phyloP scores from a whole-genome alignment of 1,139 yeast genomes.

The Sugiyamaella sp. region DNA sequence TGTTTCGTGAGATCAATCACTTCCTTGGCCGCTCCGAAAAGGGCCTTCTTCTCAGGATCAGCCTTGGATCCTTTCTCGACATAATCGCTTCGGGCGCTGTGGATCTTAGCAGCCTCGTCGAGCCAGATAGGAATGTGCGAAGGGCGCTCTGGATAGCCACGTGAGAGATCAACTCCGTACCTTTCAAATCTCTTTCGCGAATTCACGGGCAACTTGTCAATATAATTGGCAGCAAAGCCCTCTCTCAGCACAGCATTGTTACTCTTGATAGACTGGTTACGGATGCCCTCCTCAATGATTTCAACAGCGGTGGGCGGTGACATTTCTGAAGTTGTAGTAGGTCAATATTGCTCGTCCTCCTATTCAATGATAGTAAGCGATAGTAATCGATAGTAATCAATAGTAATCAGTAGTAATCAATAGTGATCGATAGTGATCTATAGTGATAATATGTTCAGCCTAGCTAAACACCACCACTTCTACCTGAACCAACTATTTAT shows the following conservation, averaged over 20 bases:
- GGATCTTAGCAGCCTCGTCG: conserved; percentile 54
- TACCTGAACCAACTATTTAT: too few species aligned
- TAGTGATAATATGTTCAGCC: too few species aligned
- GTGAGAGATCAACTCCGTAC: conserved; percentile 48
- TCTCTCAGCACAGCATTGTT: conserved; percentile 23
- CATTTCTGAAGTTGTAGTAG: too few species aligned
- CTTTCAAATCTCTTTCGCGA: conserved; percentile 44
- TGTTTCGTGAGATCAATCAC: conserved; percentile 52
- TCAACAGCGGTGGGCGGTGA: conserved; percentile 22
- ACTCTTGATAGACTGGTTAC: conserved; percentile 14
- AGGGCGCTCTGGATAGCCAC: conserved; percentile 52
- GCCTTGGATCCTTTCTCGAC: conserved; percentile 53
- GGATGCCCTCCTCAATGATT: conserved; percentile 23
- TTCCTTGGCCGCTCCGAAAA: conserved; percentile 55
- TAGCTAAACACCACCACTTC: too few species aligned
- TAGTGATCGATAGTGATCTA: too few species aligned
- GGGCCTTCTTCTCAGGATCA: conserved; percentile 56
- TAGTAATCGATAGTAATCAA: too few species aligned
- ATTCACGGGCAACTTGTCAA: conserved; percentile 44
- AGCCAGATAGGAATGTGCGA: conserved; percentile 51
- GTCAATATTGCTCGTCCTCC: too few species aligned
- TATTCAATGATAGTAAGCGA: too few species aligned
- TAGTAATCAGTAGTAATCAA: too few species aligned
- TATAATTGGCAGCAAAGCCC: conserved; percentile 27
- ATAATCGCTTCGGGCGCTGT: conserved; percentile 47